Percentiles rank a stretch among this genome's conserved stretches.
Evolutionary conservation across 257 asterid species (phyloP).

Genomic region (Penstemon davidsonii): DNA sequence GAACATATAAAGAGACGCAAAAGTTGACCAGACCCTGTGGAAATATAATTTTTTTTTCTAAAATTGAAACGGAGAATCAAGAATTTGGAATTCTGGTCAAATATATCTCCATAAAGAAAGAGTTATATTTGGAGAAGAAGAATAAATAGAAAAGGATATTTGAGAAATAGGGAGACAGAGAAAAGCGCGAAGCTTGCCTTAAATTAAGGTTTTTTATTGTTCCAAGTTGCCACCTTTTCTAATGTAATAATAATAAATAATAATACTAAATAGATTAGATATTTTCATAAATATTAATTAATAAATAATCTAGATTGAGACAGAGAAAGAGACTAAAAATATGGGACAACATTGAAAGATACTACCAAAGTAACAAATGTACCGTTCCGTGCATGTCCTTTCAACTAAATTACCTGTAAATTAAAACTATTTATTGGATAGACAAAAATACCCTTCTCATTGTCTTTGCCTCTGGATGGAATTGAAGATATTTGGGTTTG

Average conservation of each 20-base stretch:
- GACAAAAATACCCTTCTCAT: no score
- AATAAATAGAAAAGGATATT: constrained; percentile 31
- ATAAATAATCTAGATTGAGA: constrained; percentile 7
- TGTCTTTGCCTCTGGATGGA: no score
- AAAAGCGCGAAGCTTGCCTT: constrained; percentile 48
- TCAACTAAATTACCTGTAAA: constrained; percentile 56
- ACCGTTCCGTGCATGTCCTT: constrained; percentile 75
- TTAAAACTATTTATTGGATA: no score
- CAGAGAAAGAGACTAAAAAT: constrained; percentile 20
- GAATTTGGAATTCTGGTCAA: constrained; percentile 33
- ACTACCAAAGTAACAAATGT: constrained; percentile 38
- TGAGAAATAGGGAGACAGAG: constrained; percentile 30
- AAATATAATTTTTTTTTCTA: constrained; percentile 25
- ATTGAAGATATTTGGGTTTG: no score
- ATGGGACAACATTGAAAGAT: constrained; percentile 27
- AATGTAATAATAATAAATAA: not conserved
- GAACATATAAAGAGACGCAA: constrained; percentile 25
- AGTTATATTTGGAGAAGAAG: constrained; percentile 29
- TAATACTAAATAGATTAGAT: not conserved
- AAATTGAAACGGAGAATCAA: constrained; percentile 35
- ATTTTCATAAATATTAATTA: no score
- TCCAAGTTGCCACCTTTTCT: not conserved
- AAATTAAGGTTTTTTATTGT: constrained; percentile 33
- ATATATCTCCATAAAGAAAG: constrained; percentile 14
- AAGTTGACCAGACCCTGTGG: constrained; percentile 34